Evolutionary conservation across 176 grass and related monocot genomes (phyloP).

Genomic region (Avena sativa): DNA sequence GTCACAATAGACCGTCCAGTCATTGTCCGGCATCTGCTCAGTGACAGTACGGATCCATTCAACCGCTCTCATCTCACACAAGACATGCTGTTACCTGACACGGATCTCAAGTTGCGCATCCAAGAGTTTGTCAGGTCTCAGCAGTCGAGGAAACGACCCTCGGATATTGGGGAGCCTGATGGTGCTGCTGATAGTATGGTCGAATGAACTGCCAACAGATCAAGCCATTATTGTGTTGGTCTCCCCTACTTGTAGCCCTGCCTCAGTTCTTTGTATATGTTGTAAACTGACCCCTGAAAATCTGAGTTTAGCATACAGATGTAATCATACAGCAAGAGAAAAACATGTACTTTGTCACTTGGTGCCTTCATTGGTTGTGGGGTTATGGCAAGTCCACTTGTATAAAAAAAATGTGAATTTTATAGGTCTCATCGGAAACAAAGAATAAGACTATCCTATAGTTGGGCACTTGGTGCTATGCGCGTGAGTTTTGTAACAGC

Average conservation of each 20-base stretch:
- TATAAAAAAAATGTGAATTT: background rate
- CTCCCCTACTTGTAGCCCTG: background rate
- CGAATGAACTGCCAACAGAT: constrained; percentile 41
- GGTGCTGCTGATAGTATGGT: constrained; percentile 49
- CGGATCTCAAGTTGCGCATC: constrained; percentile 72
- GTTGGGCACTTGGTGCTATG: too few relatives aligned
- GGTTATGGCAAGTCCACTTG: constrained; percentile 22
- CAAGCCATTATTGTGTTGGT: constrained; percentile 7
- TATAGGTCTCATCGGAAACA: too few relatives aligned
- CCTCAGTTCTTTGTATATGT: constrained; percentile 50
- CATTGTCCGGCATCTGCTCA: constrained; percentile 94
- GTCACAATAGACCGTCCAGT: constrained; percentile 80
- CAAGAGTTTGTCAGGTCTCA: constrained; percentile 81
- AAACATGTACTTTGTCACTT: background rate
- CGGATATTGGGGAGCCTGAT: constrained; percentile 38
- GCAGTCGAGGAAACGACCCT: constrained; percentile 47
- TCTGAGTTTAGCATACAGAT: constrained; percentile 28
- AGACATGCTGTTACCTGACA: constrained; percentile 91
- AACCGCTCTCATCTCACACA: constrained; percentile 95
- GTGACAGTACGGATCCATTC: constrained; percentile 91
- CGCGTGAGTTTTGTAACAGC: too few relatives aligned
- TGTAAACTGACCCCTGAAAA: constrained; percentile 32
- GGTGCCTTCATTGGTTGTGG: background rate
- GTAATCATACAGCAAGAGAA: constrained; percentile 4
- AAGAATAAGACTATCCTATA: too few relatives aligned